Evolutionary conservation across 208 protist genomes (phyloP).

Genomic region (Trypanosoma cruzi): DNA sequence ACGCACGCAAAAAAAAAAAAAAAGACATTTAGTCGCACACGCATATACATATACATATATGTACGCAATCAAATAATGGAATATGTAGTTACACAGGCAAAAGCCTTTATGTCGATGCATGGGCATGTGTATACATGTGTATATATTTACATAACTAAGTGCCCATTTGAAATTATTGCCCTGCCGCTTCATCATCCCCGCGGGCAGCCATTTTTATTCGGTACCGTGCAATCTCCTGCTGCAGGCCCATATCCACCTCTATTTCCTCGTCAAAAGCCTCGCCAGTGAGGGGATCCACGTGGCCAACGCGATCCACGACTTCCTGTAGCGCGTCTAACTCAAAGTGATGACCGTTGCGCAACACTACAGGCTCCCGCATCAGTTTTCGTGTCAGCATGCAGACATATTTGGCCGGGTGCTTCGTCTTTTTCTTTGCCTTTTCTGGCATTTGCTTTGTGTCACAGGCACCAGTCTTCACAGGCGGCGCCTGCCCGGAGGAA

Average conservation of each 20-base stretch:
- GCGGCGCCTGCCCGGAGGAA: not conserved
- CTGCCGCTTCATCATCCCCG: not conserved
- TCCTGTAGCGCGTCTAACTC: slow-evolving; percentile 80
- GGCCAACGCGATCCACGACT: slow-evolving; percentile 78
- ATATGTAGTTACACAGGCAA: not conserved
- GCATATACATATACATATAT: slow-evolving; percentile 1
- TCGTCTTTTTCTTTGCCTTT: slow-evolving; percentile 45
- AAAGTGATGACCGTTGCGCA: slow-evolving; percentile 76
- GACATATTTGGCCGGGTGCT: slow-evolving; percentile 71
- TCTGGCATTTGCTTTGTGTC: slow-evolving; percentile 4
- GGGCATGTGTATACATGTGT: slow-evolving; percentile 14
- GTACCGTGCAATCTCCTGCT: slow-evolving; percentile 88
- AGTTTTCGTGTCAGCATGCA: slow-evolving; percentile 86
- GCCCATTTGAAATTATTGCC: slow-evolving; percentile 5
- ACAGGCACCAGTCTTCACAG: not conserved
- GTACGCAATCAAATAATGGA: not conserved
- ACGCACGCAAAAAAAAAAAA: not conserved
- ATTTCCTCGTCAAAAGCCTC: slow-evolving; percentile 72
- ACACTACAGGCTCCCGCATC: slow-evolving; percentile 88
- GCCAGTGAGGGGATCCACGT: slow-evolving; percentile 82
- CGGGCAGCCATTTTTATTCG: slow-evolving; percentile 54
- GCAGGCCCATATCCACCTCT: slow-evolving; percentile 66
- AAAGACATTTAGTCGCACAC: not conserved
- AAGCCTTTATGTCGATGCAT: not conserved
- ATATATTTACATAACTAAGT: slow-evolving; percentile 11